These are phyloP conservation scores for Mycena indigotica DNA, from an alignment of 768 basidiomycete species.

Conservation along the genomic window DNA sequence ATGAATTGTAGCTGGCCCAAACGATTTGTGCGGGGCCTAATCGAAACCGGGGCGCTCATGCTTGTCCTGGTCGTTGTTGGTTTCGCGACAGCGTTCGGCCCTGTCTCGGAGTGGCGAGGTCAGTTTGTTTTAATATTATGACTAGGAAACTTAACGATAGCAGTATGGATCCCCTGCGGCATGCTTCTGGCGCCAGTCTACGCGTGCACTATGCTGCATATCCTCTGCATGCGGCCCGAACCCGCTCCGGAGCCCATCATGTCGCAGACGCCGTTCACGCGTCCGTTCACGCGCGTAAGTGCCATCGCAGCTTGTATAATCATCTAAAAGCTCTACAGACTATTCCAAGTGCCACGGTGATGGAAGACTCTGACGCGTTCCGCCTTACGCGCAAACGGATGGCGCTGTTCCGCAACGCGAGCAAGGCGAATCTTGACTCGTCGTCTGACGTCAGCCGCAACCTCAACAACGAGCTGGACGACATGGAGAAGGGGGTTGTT, in stretches of 20 bases:
- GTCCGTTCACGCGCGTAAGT: neutral
- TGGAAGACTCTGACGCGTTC: slow-evolving; percentile 17
- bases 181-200: slow-evolving; percentile 13
- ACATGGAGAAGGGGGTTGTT: neutral
- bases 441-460: slow-evolving; percentile 12
- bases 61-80: slow-evolving; percentile 5
- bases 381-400: slow-evolving; percentile 13
- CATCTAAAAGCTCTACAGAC: neutral
- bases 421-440: slow-evolving; percentile 9
- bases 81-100: neutral
- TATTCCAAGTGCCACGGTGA: neutral
- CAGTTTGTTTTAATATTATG: neutral
- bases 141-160: neutral
- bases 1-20: neutral
- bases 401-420: neutral
- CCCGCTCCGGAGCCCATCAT: neutral
- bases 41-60: slow-evolving; percentile 6
- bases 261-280: neutral
- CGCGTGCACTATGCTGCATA: slow-evolving; percentile 14
- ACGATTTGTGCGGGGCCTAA: neutral
- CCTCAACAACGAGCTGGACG: slow-evolving; percentile 12
- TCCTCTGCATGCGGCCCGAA: slow-evolving; percentile 6
- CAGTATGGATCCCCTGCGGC: slow-evolving; percentile 13
- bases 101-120: neutral
- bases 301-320: neutral